Base-by-base conservation (phyloP, 805 yeast genomes). In the Candida boleticola region DNA sequence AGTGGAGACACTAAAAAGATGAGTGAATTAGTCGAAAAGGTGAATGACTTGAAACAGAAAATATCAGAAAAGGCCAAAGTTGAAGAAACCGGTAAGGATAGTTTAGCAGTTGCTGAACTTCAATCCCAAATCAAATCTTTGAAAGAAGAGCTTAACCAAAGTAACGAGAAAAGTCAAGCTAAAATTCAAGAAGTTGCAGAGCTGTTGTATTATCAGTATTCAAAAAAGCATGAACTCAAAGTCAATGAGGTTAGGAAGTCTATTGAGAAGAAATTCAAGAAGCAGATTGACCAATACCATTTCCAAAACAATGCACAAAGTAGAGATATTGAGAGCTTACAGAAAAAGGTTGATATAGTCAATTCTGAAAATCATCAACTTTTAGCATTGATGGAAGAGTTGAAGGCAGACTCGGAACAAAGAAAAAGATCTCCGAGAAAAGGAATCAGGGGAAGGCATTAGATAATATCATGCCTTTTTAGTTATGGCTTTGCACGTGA, bases 221-320 rank as follows among this genome's bases (percentile, higher is more conserved):
- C 88, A 2, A 80, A 83, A 38, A 86, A 87, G 55, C 95, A 87
- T 54, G 87, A 82, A 47, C 76, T 77, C 40, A 86, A 86, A 58
- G 84, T 86, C 6, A 72, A 73, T 11, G 74, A 79, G 25, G 64
- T 82, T 53, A 83, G 79, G 55, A 73, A 74, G 43, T 30, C 46
- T n/a, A 45, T 54, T 42, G 50, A 59, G 42, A 47, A 48, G 19
- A 53, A 49, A 29, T 61, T 50, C 41, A 62, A 58, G 30, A 37
- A 46, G 22, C 46, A 76, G 70, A 53, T 64, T 69, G 46, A 70
- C 63, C 71, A 64, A 43, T 55, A 71, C 19, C 61, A 63, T 10
- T 50, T 61, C 31, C 79, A 77, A 45, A 74, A 68, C 42, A 72
- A 70, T 26, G 68, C 68, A 19, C 56, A 74, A 37, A 64, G 64